Evolutionary conservation across 306 rosid species (phyloP), one percentile per base, ranked within the genome.

Genomic region (Biancaea sappan): DNA sequence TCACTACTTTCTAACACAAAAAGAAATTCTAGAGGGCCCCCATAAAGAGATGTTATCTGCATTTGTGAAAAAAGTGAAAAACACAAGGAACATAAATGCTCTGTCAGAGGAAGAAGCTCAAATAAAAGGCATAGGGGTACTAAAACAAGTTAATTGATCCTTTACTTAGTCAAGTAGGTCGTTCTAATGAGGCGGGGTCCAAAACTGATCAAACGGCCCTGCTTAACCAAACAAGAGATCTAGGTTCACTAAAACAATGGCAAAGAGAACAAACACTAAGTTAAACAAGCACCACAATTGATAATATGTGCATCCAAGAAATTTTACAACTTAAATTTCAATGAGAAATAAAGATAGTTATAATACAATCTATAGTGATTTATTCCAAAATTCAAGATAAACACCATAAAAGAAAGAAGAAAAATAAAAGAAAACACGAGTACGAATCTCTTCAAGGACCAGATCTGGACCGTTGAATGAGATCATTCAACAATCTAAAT

Each of bases 21-120:
- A 73, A 91, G 84, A 73, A 91, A 93, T 78, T 93, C 98, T 76
- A 93, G 15, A 75, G 94, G 96, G 61, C 98, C 98, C 12, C 98
- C 98, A 76, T 93, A 93, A 18, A 93, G 97, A 71, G 96, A 93
- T 26, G 98, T 93, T 71, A 91, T 81, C 98, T 93, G 91, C 50
- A 72, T 80, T 68, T 72, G 28, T 73, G 53, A 32, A 59, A 41
- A n/a, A n/a, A n/a, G n/a, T n/a, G n/a, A n/a, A n/a, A 40, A 58
- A 29, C 31, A 70, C 22, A 66, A 72, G 13, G 21, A 69, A 57
- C 56, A 22, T 4, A 69, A 68, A 1, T 21, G 44, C 38, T 29
- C 79, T 66, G 71, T 63, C 31, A 37, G 43, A 72, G 75, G 51
- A 41, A 38, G 67, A 79, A 71, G 43, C 62, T 67, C 48, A 19